phyloP scores from a whole-genome alignment of 1,284 basidiomycete species.

The Serendipita sp. region DNA sequence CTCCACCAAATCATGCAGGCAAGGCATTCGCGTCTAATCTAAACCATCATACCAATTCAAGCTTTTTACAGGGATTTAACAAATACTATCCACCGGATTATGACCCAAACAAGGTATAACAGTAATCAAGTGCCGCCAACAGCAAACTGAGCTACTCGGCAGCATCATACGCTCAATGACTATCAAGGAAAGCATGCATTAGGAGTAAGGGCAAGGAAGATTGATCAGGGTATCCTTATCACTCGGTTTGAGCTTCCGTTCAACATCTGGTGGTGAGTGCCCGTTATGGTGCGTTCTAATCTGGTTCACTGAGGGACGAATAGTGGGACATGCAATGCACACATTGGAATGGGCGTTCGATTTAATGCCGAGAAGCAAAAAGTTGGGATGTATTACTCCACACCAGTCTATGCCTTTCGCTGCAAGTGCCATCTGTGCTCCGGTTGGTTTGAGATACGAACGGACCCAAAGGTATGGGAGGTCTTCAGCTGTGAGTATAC shows the following conservation, averaged over 20 bases:
- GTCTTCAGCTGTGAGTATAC: not conserved
- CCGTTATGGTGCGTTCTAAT: not conserved
- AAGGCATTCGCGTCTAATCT: not conserved
- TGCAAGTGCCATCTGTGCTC: conserved; percentile 95
- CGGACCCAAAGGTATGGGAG: conserved; percentile 74
- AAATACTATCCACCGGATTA: conserved; percentile 94
- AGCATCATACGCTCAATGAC: conserved; percentile 20
- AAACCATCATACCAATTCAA: not conserved
- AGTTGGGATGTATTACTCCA: conserved; percentile 88
- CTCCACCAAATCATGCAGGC: not conserved
- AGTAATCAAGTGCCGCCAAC: not conserved
- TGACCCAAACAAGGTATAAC: conserved; percentile 53
- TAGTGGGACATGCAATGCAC: conserved; percentile 80
- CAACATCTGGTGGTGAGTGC: conserved; percentile 88
- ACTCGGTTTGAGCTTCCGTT: conserved; percentile 91
- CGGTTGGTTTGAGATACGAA: conserved; percentile 92
- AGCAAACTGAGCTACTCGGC: not conserved
- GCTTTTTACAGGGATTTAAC: conserved; percentile 45
- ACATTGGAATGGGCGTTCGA: conserved; percentile 92
- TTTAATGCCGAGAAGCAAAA: conserved; percentile 99
- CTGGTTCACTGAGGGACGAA: not conserved
- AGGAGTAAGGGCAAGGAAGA: conserved; percentile 79
- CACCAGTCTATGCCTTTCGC: conserved; percentile 85
- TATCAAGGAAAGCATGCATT: conserved; percentile 77
- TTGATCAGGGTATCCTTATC: conserved; percentile 87